Evolutionary conservation across 2,329 filamentous ascomycete species (phyloP), one percentile per base, ranked within the genome.

Genomic region (Colletotrichum sublineola): DNA sequence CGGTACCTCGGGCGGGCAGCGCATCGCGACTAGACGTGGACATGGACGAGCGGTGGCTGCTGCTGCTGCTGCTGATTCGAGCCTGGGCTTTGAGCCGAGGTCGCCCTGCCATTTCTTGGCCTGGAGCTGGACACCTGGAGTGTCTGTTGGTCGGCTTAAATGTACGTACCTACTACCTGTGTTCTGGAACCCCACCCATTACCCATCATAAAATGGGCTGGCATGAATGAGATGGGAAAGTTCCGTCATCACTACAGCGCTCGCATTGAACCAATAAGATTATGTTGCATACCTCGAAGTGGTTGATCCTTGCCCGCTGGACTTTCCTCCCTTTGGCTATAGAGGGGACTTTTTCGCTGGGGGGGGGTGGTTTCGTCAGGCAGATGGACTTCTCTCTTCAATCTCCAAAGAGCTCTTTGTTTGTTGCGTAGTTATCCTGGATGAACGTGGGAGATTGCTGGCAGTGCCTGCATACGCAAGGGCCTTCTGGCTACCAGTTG

Each of bases 181-280:
- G 14, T 20, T 62, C 42, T 60, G 57, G 63, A 50, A 50, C 46
- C 46, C 65, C 58, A 20, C 42, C 24, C 24, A 24, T 24, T 24
- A 24, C 38, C 57, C 15, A 44, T 20, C 18, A 8, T 8, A 46
- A 55, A 44, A 33, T 57, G 40, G 50, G 56, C 58, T 62, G 58
- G 63, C 68, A 71, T 67, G 63, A 67, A 71, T 67, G 63, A 67
- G 63, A 50, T 55, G 31, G 46, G 31, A 61, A 70, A 70, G 63
- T 60, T 24, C 50, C 55, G 42, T 60, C 44, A 58, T 65, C 46
- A 50, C 20, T 24, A 40, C 46, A 40, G 12, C 12, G 15, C 6
- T 12, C 50, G 65, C 69, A 68, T 69, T 72, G 52, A 60, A 53
- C 69, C 69, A 72, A 68, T 68, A 29, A 72, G 42, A 72, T 72